Percentiles rank a stretch among this genome's conserved stretches.
Conservation (phyloP, 2,329 filamentous ascomycete genomes). For the Fusarium udum region DNA sequence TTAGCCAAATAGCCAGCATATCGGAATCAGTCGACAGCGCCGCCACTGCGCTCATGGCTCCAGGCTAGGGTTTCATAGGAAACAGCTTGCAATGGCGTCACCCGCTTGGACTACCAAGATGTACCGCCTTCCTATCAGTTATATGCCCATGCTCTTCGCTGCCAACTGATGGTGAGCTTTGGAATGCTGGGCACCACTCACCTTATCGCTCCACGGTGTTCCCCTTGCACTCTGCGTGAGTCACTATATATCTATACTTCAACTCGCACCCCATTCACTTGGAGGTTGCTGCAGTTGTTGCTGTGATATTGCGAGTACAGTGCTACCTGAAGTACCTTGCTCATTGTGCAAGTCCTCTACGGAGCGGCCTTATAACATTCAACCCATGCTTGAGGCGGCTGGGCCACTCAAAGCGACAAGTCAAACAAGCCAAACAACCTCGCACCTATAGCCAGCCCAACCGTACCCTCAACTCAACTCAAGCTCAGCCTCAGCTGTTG, state of each 20-base stretch:
- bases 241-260: conserved; percentile 40
- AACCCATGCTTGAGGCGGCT: conserved; percentile 39
- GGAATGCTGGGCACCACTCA: conserved; percentile 41
- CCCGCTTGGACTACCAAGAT: conserved; percentile 24
- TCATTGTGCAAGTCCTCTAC: conserved; percentile 29
- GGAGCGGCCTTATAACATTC: conserved; percentile 31
- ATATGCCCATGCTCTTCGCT: conserved; percentile 30
- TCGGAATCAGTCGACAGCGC: conserved; percentile 9
- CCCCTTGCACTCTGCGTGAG: conserved; percentile 41
- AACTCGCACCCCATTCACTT: conserved; percentile 42
- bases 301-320: conserved; percentile 18
- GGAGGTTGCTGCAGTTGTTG: conserved; percentile 31
- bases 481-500: conserved; percentile 6
- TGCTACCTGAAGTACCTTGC: background rate
- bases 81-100: conserved; percentile 43
- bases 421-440: conserved; percentile 29
- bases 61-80: conserved; percentile 8
- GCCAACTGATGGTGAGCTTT: conserved; percentile 35
- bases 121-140: conserved; percentile 36
- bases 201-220: conserved; percentile 40
- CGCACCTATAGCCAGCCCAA: conserved; percentile 25
- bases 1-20: conserved; percentile 6
- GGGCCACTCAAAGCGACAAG: conserved; percentile 38
- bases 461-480: conserved; percentile 7
- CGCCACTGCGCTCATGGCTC: conserved; percentile 1